Conservation (phyloP, 164 flowering plant genomes). For the Magnolia sinica region DNA sequence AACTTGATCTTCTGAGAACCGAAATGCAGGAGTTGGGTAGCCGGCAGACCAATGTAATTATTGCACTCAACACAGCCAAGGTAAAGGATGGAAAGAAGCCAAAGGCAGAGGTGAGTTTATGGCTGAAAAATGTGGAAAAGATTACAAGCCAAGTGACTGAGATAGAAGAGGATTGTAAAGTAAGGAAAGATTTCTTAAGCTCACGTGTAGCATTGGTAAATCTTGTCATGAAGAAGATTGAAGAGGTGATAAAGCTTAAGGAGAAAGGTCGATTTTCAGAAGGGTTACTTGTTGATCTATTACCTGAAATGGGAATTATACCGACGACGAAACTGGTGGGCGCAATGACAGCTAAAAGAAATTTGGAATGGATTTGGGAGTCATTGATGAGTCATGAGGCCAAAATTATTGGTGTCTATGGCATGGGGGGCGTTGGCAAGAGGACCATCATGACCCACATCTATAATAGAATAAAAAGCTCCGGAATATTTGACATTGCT, state of each 20-base stretch:
- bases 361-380: not conserved
- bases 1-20: not conserved
- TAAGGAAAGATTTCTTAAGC: not conserved
- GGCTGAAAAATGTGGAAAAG: conserved; percentile 6
- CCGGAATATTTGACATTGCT: too few species aligned
- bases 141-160: not conserved
- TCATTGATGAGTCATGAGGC: not conserved
- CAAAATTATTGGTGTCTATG: conserved; percentile 13
- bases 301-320: not conserved
- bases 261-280: conserved; percentile 7
- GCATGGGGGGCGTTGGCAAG: conserved; percentile 22
- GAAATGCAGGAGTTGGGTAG: conserved; percentile 6
- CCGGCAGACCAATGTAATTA: conserved; percentile 4
- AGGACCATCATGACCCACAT: conserved; percentile 11
- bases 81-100: not conserved
- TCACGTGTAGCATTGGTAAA: not conserved
- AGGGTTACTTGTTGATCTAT: not conserved
- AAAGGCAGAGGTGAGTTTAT: not conserved
- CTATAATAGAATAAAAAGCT: not conserved
- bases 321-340: conserved; percentile 1
- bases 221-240: not conserved
- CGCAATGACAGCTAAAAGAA: not conserved
- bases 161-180: not conserved
- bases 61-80: not conserved
- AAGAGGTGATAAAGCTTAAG: not conserved